phyloP scores from a whole-genome alignment of 2,329 filamentous ascomycete genomes.

The Colletotrichum cereale region DNA sequence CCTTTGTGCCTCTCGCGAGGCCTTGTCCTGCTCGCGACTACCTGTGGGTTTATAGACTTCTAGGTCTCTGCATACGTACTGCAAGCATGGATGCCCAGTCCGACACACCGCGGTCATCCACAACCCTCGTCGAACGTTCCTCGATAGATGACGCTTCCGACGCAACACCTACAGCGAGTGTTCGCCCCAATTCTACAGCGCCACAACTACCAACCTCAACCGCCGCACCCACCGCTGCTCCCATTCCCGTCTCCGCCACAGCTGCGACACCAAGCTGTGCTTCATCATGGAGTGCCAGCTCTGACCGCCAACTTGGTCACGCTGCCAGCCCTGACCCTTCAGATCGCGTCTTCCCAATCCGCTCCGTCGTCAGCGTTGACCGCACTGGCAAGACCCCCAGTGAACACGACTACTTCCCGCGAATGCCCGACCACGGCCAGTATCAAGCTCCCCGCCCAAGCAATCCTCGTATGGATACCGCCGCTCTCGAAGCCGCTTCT shows the following conservation, averaged over 20 bases:
- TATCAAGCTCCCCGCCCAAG: conserved; percentile 48
- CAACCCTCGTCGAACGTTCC: conserved; percentile 20
- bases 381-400: conserved; percentile 57
- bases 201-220: conserved; percentile 1
- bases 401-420: conserved; percentile 55
- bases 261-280: conserved; percentile 44
- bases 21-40: conserved; percentile 28
- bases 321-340: conserved; percentile 50
- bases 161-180: conserved; percentile 31
- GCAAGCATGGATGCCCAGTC: conserved; percentile 25
- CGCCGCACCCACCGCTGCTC: background rate
- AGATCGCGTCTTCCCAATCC: conserved; percentile 83
- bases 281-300: conserved; percentile 58
- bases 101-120: conserved; percentile 27
- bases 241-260: conserved; percentile 39
- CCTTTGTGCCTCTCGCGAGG: conserved; percentile 35
- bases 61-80: conserved; percentile 21
- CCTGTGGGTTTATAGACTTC: conserved; percentile 16
- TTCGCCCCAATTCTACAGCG: conserved; percentile 9
- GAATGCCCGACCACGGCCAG: conserved; percentile 49
- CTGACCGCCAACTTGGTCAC: conserved; percentile 55
- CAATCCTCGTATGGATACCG: conserved; percentile 47
- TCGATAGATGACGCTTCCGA: conserved; percentile 25
- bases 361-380: conserved; percentile 81
- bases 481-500: conserved; percentile 43